Evolutionary conservation across 495 filamentous ascomycete species (phyloP).

Genomic region (Tuber umbilicatum): DNA sequence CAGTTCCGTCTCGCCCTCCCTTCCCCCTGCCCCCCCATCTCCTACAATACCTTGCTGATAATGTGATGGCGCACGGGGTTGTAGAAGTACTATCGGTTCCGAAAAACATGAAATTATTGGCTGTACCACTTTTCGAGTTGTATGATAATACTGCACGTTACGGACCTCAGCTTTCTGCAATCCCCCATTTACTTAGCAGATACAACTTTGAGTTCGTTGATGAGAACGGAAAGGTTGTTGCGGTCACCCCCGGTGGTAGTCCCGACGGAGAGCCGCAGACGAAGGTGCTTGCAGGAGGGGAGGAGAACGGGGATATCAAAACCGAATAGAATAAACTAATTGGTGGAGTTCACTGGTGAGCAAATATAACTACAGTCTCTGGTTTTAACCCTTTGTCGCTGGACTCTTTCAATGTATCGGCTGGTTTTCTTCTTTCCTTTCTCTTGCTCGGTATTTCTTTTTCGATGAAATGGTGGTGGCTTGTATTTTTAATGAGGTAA

Average conservation of each 20-base stretch:
- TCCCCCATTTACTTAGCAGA: constrained; percentile 83
- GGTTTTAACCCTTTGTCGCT: neutral
- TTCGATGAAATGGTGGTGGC: neutral
- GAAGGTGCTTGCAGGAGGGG: constrained; percentile 70
- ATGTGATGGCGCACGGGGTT: neutral
- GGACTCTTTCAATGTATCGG: neutral
- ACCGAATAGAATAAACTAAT: neutral
- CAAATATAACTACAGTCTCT: neutral
- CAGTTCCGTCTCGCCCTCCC: constrained; percentile 54
- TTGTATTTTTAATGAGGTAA: constrained; percentile 3
- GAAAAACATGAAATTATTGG: constrained; percentile 99
- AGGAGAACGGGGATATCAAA: constrained; percentile 41
- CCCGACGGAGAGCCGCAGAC: constrained; percentile 54
- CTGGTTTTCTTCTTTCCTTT: neutral
- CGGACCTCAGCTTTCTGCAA: constrained; percentile 90
- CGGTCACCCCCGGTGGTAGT: constrained; percentile 68
- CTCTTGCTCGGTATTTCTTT: neutral
- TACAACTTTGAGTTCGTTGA: constrained; percentile 99
- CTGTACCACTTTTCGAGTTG: constrained; percentile 91
- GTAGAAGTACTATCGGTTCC: constrained; percentile 92
- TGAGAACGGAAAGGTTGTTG: constrained; percentile 80
- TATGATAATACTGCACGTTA: constrained; percentile 96
- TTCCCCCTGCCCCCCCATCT: neutral
- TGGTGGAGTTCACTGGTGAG: neutral
- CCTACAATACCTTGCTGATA: constrained; percentile 30